Evolutionary conservation across 2,329 filamentous ascomycete genomes (phyloP).

Genomic region (Penicillium decumbens): DNA sequence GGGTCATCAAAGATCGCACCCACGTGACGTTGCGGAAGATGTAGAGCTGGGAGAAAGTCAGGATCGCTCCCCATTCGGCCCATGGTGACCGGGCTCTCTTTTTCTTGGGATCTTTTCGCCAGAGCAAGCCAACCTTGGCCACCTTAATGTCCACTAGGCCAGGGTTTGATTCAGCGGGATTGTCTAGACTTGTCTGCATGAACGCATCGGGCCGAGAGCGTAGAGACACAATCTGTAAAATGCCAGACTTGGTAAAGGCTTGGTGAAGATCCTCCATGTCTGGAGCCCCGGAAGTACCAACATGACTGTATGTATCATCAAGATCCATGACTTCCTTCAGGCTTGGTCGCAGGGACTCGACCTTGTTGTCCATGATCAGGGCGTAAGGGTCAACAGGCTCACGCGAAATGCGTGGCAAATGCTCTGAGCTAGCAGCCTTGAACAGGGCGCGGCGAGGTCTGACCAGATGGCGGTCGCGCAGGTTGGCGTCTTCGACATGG

Average conservation of each 20-base stretch:
- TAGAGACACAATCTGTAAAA: conserved; percentile 91
- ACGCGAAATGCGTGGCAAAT: conserved; percentile 60
- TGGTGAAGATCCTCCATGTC: conserved; percentile 79
- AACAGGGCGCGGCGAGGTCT: conserved; percentile 70
- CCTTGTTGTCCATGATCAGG: conserved; percentile 81
- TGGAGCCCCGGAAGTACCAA: conserved; percentile 68
- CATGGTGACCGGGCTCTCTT: conserved; percentile 92
- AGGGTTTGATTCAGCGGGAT: conserved; percentile 79
- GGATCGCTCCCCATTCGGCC: conserved; percentile 97
- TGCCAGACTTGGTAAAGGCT: conserved; percentile 84
- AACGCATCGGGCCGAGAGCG: conserved; percentile 92
- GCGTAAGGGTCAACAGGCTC: conserved; percentile 95
- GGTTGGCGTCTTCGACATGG: conserved; percentile 84
- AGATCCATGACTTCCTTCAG: conserved; percentile 88
- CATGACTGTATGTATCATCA: conserved; percentile 86
- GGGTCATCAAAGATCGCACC: conserved; percentile 85
- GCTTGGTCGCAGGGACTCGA: conserved; percentile 76
- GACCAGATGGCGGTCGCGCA: conserved; percentile 64
- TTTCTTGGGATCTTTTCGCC: conserved; percentile 91
- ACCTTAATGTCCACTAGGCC: conserved; percentile 97
- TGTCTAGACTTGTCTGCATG: conserved; percentile 80
- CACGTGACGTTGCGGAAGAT: conserved; percentile 91
- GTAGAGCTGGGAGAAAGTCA: conserved; percentile 95
- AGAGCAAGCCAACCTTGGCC: conserved; percentile 89
- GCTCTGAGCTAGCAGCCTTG: conserved; percentile 60